Conservation (phyloP, 192 early-diverging fungal genomes). For the Martensiomyces pterosporus region DNA sequence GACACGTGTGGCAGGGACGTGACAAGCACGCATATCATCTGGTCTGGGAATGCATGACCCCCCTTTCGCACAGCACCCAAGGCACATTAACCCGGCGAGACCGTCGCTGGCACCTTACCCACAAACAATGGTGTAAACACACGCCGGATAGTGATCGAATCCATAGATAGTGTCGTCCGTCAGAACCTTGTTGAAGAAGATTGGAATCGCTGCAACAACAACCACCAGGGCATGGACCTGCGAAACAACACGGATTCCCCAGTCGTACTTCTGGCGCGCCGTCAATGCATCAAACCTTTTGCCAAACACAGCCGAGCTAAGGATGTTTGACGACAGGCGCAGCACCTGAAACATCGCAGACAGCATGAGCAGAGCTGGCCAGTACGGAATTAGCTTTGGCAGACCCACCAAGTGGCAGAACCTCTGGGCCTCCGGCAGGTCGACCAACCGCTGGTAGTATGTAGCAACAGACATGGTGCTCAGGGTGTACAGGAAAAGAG, state of each 20-base stretch:
- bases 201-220: conserved; percentile 59
- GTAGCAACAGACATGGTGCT: no score
- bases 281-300: conserved; percentile 59
- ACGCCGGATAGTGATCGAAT: conserved; percentile 62
- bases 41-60: no score
- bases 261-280: conserved; percentile 59
- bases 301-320: conserved; percentile 65
- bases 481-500: no score
- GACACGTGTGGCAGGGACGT: no score
- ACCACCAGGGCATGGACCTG: conserved; percentile 67
- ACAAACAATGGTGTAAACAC: conserved; percentile 78
- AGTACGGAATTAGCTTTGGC: conserved; percentile 57
- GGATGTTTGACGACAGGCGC: conserved; percentile 55
- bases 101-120: conserved; percentile 68
- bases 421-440: conserved; percentile 35
- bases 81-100: no score
- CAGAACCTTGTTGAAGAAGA: conserved; percentile 64
- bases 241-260: conserved; percentile 79
- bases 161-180: conserved; percentile 64
- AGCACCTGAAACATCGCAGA: conserved; percentile 54
- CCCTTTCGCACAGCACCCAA: no score
- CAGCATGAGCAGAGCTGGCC: conserved; percentile 56
- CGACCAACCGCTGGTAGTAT: conserved; percentile 37
- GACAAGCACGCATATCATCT: no score
- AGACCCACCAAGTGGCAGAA: conserved; percentile 55